Evolutionary conservation across 176 grass and related monocot species (phyloP).

Genomic region (Saccharum officinarum): DNA sequence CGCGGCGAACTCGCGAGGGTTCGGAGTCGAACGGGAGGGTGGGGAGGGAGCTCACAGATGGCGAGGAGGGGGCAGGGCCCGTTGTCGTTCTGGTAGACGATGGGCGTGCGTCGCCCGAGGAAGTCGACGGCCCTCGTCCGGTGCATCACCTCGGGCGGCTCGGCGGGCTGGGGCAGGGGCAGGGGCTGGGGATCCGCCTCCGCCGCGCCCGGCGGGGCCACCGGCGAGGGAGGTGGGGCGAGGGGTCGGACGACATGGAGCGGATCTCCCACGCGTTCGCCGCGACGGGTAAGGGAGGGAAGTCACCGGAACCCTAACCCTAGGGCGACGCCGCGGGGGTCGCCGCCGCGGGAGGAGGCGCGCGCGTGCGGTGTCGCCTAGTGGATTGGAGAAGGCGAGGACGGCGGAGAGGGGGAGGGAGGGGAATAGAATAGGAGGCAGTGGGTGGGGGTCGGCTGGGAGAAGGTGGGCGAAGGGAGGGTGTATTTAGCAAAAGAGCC

Average conservation of each 20-base stretch:
- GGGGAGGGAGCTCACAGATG: slow-evolving; percentile 61
- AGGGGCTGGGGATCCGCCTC: slow-evolving; percentile 14
- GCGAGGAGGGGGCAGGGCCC: slow-evolving; percentile 95
- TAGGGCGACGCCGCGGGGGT: slow-evolving; percentile 12
- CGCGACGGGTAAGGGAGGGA: background rate
- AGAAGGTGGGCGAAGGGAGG: background rate
- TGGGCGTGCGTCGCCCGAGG: slow-evolving; percentile 78
- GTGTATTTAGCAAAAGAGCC: background rate
- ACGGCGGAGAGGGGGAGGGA: background rate
- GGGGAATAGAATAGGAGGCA: slow-evolving; percentile 31
- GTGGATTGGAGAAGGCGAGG: slow-evolving; percentile 32
- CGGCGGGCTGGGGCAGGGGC: slow-evolving; percentile 18
- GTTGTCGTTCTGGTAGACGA: slow-evolving; percentile 99
- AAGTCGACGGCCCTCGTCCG: slow-evolving; percentile 88
- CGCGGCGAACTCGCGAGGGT: background rate
- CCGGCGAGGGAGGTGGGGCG: slow-evolving; percentile 27
- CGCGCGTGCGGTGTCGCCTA: background rate
- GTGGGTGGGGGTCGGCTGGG: background rate
- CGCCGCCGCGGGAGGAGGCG: slow-evolving; percentile 13
- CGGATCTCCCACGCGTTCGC: slow-evolving; percentile 42
- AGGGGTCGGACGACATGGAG: slow-evolving; percentile 36
- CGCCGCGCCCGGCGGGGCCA: slow-evolving; percentile 37
- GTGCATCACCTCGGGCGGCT: slow-evolving; percentile 65
- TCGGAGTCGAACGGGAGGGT: background rate
- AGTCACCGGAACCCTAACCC: slow-evolving; percentile 26